A percentile compares a stretch with the other conserved stretches of the same genome.
Evolutionary conservation across 2,329 filamentous ascomycete genomes (phyloP).

Genomic region (Claviceps lovelessii): DNA sequence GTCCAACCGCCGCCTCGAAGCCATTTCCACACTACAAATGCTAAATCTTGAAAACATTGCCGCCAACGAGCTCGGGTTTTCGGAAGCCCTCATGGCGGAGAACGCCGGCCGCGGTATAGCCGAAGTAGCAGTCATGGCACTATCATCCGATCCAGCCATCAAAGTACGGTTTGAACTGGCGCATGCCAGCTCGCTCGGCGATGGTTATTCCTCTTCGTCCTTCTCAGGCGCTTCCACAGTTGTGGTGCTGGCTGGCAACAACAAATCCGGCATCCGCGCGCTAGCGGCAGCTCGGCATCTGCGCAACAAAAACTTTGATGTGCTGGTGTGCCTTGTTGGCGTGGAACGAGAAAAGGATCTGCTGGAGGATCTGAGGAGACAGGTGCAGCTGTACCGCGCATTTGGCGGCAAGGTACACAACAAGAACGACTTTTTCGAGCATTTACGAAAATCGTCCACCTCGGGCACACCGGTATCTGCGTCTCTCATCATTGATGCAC

Average conservation of each 20-base stretch:
- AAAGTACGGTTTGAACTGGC: constrained; percentile 35
- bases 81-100: constrained; percentile 81
- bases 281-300: constrained; percentile 78
- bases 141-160: constrained; percentile 47
- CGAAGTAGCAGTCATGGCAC: constrained; percentile 59
- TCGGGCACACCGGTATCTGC: constrained; percentile 37
- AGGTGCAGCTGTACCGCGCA: constrained; percentile 70
- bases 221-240: constrained; percentile 25
- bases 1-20: constrained; percentile 44
- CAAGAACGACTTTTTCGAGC: constrained; percentile 48
- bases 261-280: constrained; percentile 72
- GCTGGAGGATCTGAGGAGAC: constrained; percentile 64
- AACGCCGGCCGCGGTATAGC: constrained; percentile 82
- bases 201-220: constrained; percentile 9
- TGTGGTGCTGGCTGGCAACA: constrained; percentile 87
- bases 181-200: constrained; percentile 21
- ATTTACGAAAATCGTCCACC: constrained; percentile 33
- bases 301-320: constrained; percentile 65
- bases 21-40: constrained; percentile 66
- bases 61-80: constrained; percentile 71
- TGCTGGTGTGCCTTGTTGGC: constrained; percentile 72
- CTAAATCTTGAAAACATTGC: constrained; percentile 86
- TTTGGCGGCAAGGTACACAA: constrained; percentile 60
- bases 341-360: constrained; percentile 71
- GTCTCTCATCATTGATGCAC: constrained; percentile 74